Conservation (phyloP, 2,329 filamentous ascomycete genomes). For the Rutstroemia sydowiana region DNA sequence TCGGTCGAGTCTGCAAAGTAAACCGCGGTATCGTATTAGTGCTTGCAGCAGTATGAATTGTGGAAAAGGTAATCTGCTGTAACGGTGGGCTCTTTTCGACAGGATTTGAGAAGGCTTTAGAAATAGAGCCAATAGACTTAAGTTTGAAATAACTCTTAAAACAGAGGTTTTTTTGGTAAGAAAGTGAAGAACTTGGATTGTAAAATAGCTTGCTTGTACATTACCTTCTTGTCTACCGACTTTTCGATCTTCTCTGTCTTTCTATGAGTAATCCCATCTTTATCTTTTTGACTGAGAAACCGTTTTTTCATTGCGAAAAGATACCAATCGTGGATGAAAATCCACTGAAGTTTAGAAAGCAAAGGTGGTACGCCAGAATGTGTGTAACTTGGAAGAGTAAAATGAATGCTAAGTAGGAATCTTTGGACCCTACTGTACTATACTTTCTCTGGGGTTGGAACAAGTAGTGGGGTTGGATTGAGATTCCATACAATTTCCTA, state of each 20-base stretch:
- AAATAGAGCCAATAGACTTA: constrained; percentile 16
- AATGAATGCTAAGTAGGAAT: background rate
- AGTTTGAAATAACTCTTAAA: constrained; percentile 14
- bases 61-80: constrained; percentile 14
- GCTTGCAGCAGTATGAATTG: constrained; percentile 14
- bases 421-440: background rate
- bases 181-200: background rate
- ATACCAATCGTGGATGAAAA: background rate
- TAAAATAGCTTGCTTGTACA: constrained; percentile 10
- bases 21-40: constrained; percentile 22
- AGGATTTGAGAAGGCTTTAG: constrained; percentile 18
- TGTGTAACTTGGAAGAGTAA: no score
- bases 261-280: constrained; percentile 41
- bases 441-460: no score
- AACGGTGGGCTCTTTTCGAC: constrained; percentile 18
- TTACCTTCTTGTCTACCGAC: constrained; percentile 41
- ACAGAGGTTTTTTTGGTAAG: background rate
- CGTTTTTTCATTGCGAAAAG: constrained; percentile 40
- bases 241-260: constrained; percentile 39
- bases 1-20: constrained; percentile 40
- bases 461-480: no score
- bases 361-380: no score
- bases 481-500: no score
- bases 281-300: constrained; percentile 66
- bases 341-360: background rate